These are phyloP conservation scores for Pseudopyricularia javanii DNA, from an alignment of 2,329 filamentous ascomycete genomes.

Conservation along the genomic window DNA sequence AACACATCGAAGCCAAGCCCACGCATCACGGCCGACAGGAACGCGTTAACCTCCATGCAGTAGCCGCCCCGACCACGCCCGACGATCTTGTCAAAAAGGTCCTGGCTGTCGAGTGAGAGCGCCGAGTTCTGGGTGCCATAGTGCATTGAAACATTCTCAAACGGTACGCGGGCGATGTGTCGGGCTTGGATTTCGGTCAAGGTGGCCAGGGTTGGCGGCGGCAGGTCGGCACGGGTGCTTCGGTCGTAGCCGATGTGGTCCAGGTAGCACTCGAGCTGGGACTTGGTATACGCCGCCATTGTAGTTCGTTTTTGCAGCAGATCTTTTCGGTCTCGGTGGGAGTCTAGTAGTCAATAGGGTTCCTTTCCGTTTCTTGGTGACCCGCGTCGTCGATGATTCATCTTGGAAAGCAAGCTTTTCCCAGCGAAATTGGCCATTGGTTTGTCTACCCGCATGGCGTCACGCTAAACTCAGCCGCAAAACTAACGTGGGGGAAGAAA, in stretches of 20 bases:
- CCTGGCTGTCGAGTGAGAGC: constrained; percentile 17
- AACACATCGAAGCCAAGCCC: constrained; percentile 36
- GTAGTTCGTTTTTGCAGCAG: too few species aligned
- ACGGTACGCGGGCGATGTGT: constrained; percentile 38
- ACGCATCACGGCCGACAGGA: constrained; percentile 34
- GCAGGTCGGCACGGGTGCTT: background rate
- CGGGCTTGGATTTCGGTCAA: constrained; percentile 19
- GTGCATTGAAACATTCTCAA: constrained; percentile 41
- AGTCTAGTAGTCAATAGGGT: too few species aligned
- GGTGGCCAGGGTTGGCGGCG: constrained; percentile 9
- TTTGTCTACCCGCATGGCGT: too few species aligned
- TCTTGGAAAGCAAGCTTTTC: too few species aligned
- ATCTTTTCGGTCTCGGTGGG: too few species aligned
- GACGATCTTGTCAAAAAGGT: constrained; percentile 23
- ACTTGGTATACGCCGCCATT: background rate
- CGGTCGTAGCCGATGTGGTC: background rate
- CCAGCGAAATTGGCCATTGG: too few species aligned
- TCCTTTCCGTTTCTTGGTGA: too few species aligned
- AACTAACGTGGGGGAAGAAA: too few species aligned
- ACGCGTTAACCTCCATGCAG: constrained; percentile 34
- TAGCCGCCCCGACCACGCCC: constrained; percentile 34
- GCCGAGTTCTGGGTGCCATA: constrained; percentile 19
- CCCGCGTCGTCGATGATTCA: too few species aligned
- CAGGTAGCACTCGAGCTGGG: background rate
- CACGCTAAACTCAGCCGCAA: too few species aligned